phyloP scores from a whole-genome alignment of 371 early-diverging fungal species.

The Apophysomyces variabilis region DNA sequence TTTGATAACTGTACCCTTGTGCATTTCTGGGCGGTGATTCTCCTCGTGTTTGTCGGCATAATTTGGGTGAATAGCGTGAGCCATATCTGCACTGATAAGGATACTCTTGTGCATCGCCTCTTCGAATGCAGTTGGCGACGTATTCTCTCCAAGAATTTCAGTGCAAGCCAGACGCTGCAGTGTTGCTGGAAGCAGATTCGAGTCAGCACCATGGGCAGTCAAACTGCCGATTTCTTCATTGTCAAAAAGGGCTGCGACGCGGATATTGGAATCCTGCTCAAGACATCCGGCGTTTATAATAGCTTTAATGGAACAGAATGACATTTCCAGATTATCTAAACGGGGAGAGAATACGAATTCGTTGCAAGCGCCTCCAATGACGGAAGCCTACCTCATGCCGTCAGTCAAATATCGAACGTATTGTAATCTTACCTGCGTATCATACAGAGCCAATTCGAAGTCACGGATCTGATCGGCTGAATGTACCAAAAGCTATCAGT shows the following conservation, averaged over 20 bases:
- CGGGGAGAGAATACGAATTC: slow-evolving; percentile 95
- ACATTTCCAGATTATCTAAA: slow-evolving; percentile 95
- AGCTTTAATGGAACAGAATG: slow-evolving; percentile 78
- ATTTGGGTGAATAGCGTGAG: slow-evolving; percentile 94
- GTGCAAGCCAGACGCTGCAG: slow-evolving; percentile 64
- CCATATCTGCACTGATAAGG: slow-evolving; percentile 94
- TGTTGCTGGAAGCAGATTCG: slow-evolving; percentile 80
- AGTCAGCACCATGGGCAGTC: slow-evolving; percentile 96
- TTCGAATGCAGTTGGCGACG: slow-evolving; percentile 72
- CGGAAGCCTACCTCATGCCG: slow-evolving; percentile 56
- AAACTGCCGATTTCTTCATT: slow-evolving; percentile 98
- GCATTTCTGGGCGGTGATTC: slow-evolving; percentile 90
- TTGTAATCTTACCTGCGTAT: slow-evolving; percentile 38
- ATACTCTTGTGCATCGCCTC: slow-evolving; percentile 84
- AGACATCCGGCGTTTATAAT: slow-evolving; percentile 59
- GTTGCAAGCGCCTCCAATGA: slow-evolving; percentile 86
- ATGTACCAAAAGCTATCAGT: background rate
- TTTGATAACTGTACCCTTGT: slow-evolving; percentile 95
- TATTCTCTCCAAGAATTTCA: slow-evolving; percentile 30
- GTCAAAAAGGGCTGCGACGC: slow-evolving; percentile 92
- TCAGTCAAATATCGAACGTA: background rate
- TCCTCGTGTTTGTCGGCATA: slow-evolving; percentile 88
- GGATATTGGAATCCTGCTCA: slow-evolving; percentile 77
- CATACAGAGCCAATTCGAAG: slow-evolving; percentile 95
- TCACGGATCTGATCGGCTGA: slow-evolving; percentile 80